Evolutionary conservation across 2,329 filamentous ascomycete species (phyloP).

Genomic region (Arachnopeziza araneosa): DNA sequence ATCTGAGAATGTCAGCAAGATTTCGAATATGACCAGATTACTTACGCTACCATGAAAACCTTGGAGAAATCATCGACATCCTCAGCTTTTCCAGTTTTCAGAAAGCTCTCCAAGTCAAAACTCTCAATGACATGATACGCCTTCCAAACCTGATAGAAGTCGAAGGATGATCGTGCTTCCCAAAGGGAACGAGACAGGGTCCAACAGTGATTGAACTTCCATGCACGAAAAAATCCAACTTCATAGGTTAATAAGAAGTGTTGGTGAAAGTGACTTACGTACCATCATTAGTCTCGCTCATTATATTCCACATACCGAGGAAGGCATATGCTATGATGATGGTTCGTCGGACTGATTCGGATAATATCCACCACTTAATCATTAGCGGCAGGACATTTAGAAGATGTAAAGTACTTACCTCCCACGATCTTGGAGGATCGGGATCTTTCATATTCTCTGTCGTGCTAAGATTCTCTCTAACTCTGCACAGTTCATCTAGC

Average conservation of each 20-base stretch:
- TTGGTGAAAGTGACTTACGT: neutral
- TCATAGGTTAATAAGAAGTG: constrained; percentile 12
- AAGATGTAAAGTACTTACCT: constrained; percentile 18
- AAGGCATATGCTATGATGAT: constrained; percentile 30
- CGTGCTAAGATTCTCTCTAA: constrained; percentile 18
- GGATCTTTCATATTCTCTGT: constrained; percentile 1
- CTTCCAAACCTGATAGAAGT: constrained; percentile 29
- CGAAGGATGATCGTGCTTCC: constrained; percentile 27
- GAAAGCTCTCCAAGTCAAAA: constrained; percentile 26
- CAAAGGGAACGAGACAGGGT: constrained; percentile 30
- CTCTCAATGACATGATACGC: constrained; percentile 28
- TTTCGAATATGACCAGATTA: neutral
- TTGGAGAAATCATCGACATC: constrained; percentile 31
- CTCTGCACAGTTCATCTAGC: constrained; percentile 21
- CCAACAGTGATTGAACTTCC: constrained; percentile 30
- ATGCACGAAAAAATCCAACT: constrained; percentile 13
- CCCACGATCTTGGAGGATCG: constrained; percentile 23
- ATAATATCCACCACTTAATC: constrained; percentile 32
- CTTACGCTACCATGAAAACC: constrained; percentile 25
- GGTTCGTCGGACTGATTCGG: constrained; percentile 31
- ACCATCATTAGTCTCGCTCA: constrained; percentile 19
- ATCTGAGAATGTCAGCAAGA: constrained; percentile 19
- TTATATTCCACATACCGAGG: constrained; percentile 25
- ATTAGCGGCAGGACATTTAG: constrained; percentile 4
- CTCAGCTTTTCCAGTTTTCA: constrained; percentile 25